Percentiles rank a stretch among this genome's conserved stretches.
phyloP scores from a whole-genome alignment of 495 filamentous ascomycete genomes.

The Neurospora sp. region DNA sequence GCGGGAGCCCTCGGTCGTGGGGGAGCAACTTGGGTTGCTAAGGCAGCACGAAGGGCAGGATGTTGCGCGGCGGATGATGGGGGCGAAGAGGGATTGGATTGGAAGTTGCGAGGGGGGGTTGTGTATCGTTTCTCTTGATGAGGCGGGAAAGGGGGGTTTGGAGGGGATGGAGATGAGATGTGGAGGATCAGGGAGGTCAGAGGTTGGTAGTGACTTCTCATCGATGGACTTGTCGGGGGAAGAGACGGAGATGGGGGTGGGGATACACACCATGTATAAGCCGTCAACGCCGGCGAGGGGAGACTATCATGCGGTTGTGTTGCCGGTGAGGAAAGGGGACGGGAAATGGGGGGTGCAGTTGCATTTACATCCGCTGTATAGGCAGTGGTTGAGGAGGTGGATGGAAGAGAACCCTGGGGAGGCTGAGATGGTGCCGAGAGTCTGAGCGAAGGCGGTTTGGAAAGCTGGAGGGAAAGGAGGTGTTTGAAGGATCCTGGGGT shows the following conservation, averaged over 20 bases:
- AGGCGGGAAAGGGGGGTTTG: neutral
- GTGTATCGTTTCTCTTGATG: neutral
- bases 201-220: too few relatives aligned
- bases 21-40: neutral
- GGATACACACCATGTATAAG: neutral
- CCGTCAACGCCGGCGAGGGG: neutral
- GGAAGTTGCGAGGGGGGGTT: neutral
- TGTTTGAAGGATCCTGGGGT: neutral
- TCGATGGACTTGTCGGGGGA: neutral
- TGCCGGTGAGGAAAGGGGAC: neutral
- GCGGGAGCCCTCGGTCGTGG: too few relatives aligned
- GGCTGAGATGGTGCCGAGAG: neutral
- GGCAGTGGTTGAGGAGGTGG: neutral
- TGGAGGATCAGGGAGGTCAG: neutral
- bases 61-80: neutral
- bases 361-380: neutral
- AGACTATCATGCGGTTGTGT: neutral
- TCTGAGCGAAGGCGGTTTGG: neutral
- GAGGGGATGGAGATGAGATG: too few relatives aligned
- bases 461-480: neutral
- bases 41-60: neutral
- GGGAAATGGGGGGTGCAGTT: neutral
- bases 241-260: neutral
- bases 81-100: neutral
- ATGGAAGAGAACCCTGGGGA: neutral